phyloP scores from a whole-genome alignment of 805 yeast species.

The Candida succiphila region DNA sequence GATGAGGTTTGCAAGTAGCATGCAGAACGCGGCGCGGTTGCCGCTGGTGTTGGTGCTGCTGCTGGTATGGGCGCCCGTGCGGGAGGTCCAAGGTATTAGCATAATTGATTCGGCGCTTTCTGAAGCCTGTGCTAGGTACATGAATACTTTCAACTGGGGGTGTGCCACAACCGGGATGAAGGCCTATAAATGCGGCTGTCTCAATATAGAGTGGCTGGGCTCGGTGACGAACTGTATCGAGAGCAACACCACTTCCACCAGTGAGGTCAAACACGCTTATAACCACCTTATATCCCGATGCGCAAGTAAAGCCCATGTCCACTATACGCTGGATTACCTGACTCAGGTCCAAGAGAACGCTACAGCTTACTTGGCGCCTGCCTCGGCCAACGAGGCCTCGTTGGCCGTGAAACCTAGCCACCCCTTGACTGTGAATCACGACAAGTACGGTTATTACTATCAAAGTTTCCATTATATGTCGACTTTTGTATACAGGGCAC shows the following conservation, averaged over 20 bases:
- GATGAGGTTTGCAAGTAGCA: too few species aligned
- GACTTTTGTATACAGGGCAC: slow-evolving; percentile 26
- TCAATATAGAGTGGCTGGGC: slow-evolving; percentile 32
- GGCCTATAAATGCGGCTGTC: slow-evolving; percentile 29
- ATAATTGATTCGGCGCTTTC: slow-evolving; percentile 27
- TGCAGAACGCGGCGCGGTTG: too few species aligned
- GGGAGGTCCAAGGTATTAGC: too few species aligned
- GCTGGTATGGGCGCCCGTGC: too few species aligned
- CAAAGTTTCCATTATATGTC: slow-evolving; percentile 26
- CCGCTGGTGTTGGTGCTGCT: too few species aligned
- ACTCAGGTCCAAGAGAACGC: slow-evolving; percentile 21
- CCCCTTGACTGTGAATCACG: too few species aligned
- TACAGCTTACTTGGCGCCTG: slow-evolving; percentile 20
- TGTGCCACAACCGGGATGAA: slow-evolving; percentile 25
- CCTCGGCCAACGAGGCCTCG: too few species aligned
- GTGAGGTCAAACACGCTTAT: slow-evolving; percentile 27
- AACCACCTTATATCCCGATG: slow-evolving; percentile 28
- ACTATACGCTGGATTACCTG: slow-evolving; percentile 24
- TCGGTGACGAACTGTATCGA: slow-evolving; percentile 32
- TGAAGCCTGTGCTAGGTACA: slow-evolving; percentile 30
- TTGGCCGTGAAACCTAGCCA: too few species aligned
- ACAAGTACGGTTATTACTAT: slow-evolving; percentile 24
- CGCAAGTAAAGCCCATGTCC: slow-evolving; percentile 20
- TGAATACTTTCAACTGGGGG: slow-evolving; percentile 31
- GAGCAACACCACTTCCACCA: slow-evolving; percentile 19